Conservation (phyloP, 805 yeast genomes). For the Saccharomycopsis fibuligera region DNA sequence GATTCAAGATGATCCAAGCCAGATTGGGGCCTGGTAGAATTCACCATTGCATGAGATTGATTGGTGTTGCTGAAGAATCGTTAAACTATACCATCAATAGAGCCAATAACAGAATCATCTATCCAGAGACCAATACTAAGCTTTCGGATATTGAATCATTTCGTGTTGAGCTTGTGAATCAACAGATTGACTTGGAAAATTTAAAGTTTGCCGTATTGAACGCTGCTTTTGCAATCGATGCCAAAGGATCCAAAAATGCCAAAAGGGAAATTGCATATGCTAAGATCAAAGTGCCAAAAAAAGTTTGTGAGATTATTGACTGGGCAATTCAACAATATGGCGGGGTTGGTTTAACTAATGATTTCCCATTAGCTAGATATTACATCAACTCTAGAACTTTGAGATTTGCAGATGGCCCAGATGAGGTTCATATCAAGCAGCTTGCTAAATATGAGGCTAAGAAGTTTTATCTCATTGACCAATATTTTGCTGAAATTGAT, state of each 20-base stretch:
- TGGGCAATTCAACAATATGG: conserved; percentile 63
- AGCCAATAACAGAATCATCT: conserved; percentile 46
- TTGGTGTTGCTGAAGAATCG: conserved; percentile 57
- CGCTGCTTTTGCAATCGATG: conserved; percentile 57
- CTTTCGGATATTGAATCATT: conserved; percentile 47
- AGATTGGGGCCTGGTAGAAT: conserved; percentile 66
- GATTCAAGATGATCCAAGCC: conserved; percentile 58
- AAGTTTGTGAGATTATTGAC: conserved; percentile 45
- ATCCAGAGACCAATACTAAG: conserved; percentile 34
- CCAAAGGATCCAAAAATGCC: conserved; percentile 47
- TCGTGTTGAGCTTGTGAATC: conserved; percentile 42
- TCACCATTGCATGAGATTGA: conserved; percentile 61
- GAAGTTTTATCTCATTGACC: conserved; percentile 32
- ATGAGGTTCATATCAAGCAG: conserved; percentile 57
- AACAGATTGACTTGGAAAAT: conserved; percentile 47
- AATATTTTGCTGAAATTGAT: conserved; percentile 25
- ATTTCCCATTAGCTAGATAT: conserved; percentile 48
- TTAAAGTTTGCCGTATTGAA: conserved; percentile 49
- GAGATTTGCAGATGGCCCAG: conserved; percentile 65
- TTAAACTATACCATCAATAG: conserved; percentile 41
- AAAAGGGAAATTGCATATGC: conserved; percentile 54
- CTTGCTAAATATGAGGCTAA: conserved; percentile 44
- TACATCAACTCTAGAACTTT: conserved; percentile 49
- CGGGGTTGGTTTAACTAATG: conserved; percentile 59
- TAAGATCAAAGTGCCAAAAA: conserved; percentile 55